These are phyloP conservation scores for Saccharum hybrid DNA, from an alignment of 202 grass and related monocot species.

Conservation along the genomic window DNA sequence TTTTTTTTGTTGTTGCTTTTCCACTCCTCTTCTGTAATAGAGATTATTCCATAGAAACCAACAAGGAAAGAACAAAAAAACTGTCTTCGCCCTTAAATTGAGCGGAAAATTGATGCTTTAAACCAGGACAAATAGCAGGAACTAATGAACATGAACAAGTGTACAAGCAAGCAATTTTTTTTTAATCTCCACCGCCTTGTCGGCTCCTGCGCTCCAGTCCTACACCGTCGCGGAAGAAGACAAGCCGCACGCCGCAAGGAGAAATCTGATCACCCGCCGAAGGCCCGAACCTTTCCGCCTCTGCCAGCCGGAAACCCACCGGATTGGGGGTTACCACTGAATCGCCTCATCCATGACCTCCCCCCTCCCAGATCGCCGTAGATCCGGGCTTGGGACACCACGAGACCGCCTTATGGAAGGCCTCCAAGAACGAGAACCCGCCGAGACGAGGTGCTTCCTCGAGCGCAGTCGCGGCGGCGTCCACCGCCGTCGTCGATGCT, in stretches of 20 bases:
- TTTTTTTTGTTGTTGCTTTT: neutral
- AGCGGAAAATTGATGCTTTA: slow-evolving; percentile 53
- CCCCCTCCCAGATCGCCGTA: slow-evolving; percentile 33
- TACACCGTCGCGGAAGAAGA: slow-evolving; percentile 35
- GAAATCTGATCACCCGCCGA: neutral
- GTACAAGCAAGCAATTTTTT: slow-evolving; percentile 46
- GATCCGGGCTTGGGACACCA: slow-evolving; percentile 26
- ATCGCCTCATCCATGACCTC: slow-evolving; percentile 37
- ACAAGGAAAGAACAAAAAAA: slow-evolving; percentile 37
- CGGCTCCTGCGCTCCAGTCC: slow-evolving; percentile 3
- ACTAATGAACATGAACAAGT: slow-evolving; percentile 52
- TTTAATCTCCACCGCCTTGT: slow-evolving; percentile 28
- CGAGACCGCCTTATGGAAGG: neutral
- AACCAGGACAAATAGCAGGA: slow-evolving; percentile 46
- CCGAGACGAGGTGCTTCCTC: slow-evolving; percentile 9
- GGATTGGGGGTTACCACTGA: slow-evolving; percentile 32
- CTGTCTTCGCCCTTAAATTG: slow-evolving; percentile 49
- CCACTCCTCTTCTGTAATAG: slow-evolving; percentile 44
- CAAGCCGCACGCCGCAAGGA: neutral
- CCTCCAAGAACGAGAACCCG: slow-evolving; percentile 7
- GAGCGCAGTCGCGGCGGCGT: neutral
- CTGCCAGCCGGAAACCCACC: slow-evolving; percentile 18
- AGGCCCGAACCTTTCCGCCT: neutral
- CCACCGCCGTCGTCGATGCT: neutral
- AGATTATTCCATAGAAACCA: slow-evolving; percentile 42